Evolutionary conservation across 2,329 filamentous ascomycete genomes (phyloP).

Genomic region (Tolypocladium inflatum): DNA sequence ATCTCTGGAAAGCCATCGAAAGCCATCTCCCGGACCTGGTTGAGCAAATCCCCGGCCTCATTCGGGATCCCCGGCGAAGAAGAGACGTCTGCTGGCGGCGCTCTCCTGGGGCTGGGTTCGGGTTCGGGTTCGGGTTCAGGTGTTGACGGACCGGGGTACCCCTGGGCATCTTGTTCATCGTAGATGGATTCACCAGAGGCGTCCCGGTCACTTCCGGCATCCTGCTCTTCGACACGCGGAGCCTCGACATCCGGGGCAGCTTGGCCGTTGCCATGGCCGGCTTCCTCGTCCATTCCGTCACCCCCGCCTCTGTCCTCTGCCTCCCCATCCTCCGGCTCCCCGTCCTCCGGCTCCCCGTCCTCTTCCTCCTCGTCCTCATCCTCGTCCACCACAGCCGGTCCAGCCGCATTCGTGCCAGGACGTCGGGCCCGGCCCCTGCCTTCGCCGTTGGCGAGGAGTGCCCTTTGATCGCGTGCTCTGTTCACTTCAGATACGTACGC

Average conservation of each 20-base stretch:
- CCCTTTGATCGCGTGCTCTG: background rate
- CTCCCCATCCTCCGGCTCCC: background rate
- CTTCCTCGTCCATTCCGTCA: background rate
- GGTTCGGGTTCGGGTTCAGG: no score
- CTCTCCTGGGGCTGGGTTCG: no score
- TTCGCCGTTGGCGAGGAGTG: background rate
- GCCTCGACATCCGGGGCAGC: conserved; percentile 1
- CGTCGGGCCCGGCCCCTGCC: background rate
- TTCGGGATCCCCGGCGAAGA: background rate
- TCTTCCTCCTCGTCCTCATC: background rate
- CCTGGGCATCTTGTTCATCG: background rate
- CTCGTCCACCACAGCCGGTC: background rate
- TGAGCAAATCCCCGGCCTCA: background rate
- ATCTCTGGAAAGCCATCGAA: no score
- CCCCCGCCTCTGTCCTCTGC: background rate
- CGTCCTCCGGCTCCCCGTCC: background rate
- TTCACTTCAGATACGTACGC: background rate
- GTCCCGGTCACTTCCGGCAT: conserved; percentile 7
- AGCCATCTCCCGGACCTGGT: background rate
- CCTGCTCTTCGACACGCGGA: background rate
- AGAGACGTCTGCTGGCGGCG: background rate
- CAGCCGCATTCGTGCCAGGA: background rate
- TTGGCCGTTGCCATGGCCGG: conserved; percentile 11
- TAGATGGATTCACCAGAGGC: background rate
- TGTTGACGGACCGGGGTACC: background rate